Evolutionary conservation across 179 eudicot species (phyloP), one percentile per base, ranked within the genome.

Genomic region (Patellifolia procumbens): DNA sequence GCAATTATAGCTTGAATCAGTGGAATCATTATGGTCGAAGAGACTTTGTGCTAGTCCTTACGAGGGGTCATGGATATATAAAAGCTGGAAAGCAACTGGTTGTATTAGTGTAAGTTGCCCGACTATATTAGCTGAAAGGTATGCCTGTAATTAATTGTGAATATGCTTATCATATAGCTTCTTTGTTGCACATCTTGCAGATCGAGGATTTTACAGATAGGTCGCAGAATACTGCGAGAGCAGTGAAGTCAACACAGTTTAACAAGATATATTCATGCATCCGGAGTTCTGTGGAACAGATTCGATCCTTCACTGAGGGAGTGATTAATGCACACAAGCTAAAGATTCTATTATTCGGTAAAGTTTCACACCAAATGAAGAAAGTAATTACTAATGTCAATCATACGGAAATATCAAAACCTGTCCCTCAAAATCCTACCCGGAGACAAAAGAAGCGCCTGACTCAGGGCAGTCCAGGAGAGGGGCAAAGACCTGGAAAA

Each of bases 151-250:
- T 63, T 24, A 73, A 53, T 72, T 39, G 3, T 31, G n/a, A 15
- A 42, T 24, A n/a, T 66, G 75, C 69, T 79, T 45, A 75, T 64
- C n/a, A 19, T 26, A 42, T 74, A n/a, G 56, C 56, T 19, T 39
- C 24, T 24, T 39, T 22, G 43, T 7, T 76, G 39, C 62, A 20
- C 65, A 29, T 66, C 70, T 75, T 48, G 72, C 88, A 95, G 97
- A 89, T 93, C 52, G 99, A 95, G 85, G 99, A 95, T 89, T 91
- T 95, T 81, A 84, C 86, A 10, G 92, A 93, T 66, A 85, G 89
- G 16, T 86, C 99, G 34, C 87, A 87, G 69, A 93, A 95, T 79
- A 86, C 94, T 22, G 88, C 97, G 19, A 83, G 99, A 76, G 97
- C 97, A 72, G 93, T 93, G 32, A 87, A 82, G n/a, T 43, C 48